A percentile compares a stretch with the other conserved stretches of the same genome.
Conservation (phyloP, 208 protist species). For the Blastocrithidia nonstop region DNA sequence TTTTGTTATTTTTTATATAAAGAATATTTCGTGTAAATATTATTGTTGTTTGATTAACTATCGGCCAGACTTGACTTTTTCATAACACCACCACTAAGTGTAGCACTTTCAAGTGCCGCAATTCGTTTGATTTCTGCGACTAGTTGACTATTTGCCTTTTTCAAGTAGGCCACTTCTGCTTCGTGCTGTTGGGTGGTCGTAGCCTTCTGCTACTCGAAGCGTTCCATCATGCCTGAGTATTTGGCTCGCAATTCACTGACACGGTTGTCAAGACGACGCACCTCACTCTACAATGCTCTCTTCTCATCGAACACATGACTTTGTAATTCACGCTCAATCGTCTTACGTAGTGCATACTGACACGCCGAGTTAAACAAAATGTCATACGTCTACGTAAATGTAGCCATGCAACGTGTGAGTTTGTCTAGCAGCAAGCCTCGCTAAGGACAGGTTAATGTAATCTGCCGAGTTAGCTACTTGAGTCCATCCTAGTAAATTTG, state of each 20-base stretch:
- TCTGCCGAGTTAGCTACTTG: conserved; percentile 73
- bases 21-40: no score
- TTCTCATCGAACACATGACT: conserved; percentile 51
- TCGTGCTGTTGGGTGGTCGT: conserved; percentile 47
- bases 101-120: conserved; percentile 31
- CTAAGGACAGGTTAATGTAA: conserved; percentile 75
- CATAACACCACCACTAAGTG: no score
- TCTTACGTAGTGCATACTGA: conserved; percentile 80
- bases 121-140: conserved; percentile 81
- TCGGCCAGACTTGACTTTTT: no score
- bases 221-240: conserved; percentile 55
- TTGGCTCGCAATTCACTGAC: conserved; percentile 76
- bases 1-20: no score
- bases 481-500: conserved; percentile 62
- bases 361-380: conserved; percentile 67
- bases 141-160: conserved; percentile 73
- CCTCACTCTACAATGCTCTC: conserved; percentile 54
- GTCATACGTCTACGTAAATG: conserved; percentile 69
- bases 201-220: conserved; percentile 71
- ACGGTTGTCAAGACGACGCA: conserved; percentile 71
- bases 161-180: conserved; percentile 80
- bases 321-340: conserved; percentile 65
- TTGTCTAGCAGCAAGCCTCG: conserved; percentile 63
- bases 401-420: conserved; percentile 36
- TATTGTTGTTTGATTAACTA: no score